Percentiles rank a stretch among this genome's conserved stretches.
phyloP scores from a whole-genome alignment of 305 asterid genomes.

The Caryopteris hybrid region DNA sequence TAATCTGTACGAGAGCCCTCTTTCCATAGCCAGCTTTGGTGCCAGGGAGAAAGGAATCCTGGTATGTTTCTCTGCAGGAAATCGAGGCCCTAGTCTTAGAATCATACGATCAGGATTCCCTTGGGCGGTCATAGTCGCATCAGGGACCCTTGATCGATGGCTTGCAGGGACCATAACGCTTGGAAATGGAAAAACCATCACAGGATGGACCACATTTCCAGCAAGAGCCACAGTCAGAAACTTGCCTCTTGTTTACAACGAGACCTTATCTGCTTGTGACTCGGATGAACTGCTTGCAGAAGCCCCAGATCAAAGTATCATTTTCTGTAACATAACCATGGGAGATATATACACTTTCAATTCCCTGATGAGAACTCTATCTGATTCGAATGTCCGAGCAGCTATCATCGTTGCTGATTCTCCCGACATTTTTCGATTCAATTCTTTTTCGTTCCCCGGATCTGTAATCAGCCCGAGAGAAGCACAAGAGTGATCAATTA shows the following conservation, averaged over 20 bases:
- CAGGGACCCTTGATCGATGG: too few species aligned
- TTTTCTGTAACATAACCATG: constrained; percentile 15
- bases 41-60: constrained; percentile 32
- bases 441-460: constrained; percentile 18
- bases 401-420: constrained; percentile 22
- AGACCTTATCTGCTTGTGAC: constrained; percentile 19
- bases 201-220: constrained; percentile 28
- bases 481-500: constrained; percentile 21
- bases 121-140: too few species aligned
- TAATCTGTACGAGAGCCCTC: constrained; percentile 21
- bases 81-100: constrained; percentile 17
- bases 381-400: background rate
- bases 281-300: background rate
- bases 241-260: constrained; percentile 19
- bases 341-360: background rate
- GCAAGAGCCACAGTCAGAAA: constrained; percentile 17
- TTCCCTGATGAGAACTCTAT: background rate
- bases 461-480: constrained; percentile 22
- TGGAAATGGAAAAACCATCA: constrained; percentile 29
- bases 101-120: constrained; percentile 22
- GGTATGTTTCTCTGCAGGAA: constrained; percentile 32
- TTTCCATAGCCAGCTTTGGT: constrained; percentile 33
- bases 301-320: constrained; percentile 7
- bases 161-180: too few species aligned
- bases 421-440: background rate